These are phyloP conservation scores for Leucaena leucocephala DNA, from an alignment of 306 rosid species.

Conservation along the genomic window DNA sequence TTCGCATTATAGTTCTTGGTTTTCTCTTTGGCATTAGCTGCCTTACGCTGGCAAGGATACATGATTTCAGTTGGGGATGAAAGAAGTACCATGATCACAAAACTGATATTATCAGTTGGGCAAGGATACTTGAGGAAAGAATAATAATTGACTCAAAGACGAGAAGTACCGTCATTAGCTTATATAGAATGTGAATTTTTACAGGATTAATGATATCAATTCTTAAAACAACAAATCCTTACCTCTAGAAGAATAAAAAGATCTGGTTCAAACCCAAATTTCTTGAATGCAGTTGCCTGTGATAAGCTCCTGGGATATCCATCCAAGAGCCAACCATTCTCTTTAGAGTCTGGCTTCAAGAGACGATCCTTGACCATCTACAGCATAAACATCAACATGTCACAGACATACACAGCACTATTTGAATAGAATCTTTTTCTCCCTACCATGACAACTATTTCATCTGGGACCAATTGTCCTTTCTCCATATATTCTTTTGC, in stretches of 20 bases:
- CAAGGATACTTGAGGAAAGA: background rate
- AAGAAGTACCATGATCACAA: background rate
- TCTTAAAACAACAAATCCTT: constrained; percentile 27
- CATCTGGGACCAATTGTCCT: constrained; percentile 82
- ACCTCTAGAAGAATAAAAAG: constrained; percentile 83
- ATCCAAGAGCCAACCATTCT: constrained; percentile 94
- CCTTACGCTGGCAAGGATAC: background rate
- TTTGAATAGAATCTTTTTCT: constrained; percentile 24
- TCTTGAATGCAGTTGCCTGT: constrained; percentile 76
- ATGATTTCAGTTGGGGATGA: background rate
- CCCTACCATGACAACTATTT: constrained; percentile 82
- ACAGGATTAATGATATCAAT: background rate
- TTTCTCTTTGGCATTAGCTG: constrained; percentile 17
- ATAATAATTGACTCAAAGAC: background rate
- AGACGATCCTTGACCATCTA: constrained; percentile 94
- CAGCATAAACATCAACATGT: constrained; percentile 33
- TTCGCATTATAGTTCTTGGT: background rate
- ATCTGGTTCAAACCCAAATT: constrained; percentile 70
- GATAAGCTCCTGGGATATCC: constrained; percentile 96
- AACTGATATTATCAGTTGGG: too few relatives aligned
- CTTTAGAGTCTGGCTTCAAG: constrained; percentile 61
- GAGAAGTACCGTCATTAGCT: background rate
- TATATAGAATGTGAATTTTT: background rate
- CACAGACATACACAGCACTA: constrained; percentile 23
- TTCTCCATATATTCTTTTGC: constrained; percentile 86